Conservation (phyloP, 257 asterid species). For the Solanum lycopersicoides region DNA sequence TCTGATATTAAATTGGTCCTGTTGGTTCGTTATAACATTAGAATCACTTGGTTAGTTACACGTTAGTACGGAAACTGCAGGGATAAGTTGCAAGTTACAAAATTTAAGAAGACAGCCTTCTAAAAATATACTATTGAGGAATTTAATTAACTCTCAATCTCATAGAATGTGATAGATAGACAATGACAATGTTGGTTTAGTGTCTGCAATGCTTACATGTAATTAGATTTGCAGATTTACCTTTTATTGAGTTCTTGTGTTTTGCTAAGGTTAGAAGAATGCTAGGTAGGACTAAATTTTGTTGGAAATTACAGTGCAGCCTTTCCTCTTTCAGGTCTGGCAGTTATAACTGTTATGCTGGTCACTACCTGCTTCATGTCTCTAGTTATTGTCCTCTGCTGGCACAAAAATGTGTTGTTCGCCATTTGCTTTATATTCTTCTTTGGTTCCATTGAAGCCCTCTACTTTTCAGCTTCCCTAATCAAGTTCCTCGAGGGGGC, state of each 20-base stretch:
- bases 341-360: constrained; percentile 93
- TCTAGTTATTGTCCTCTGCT: constrained; percentile 78
- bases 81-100: not conserved
- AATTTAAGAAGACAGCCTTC: not conserved
- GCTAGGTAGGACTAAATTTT: not conserved
- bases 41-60: not conserved
- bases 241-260: not conserved
- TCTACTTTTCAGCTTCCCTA: constrained; percentile 90
- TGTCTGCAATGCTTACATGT: not conserved
- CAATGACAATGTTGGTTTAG: not conserved
- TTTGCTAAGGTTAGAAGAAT: not conserved
- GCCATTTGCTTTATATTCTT: constrained; percentile 64
- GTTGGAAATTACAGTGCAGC: not conserved
- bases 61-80: not conserved
- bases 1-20: not conserved
- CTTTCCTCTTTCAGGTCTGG: constrained; percentile 54
- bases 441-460: constrained; percentile 91
- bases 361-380: constrained; percentile 94
- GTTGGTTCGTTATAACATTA: not conserved
- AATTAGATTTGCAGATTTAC: not conserved
- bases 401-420: constrained; percentile 51
- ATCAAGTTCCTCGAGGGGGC: constrained; percentile 95
- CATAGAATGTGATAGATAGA: not conserved
- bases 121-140: not conserved
- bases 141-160: not conserved